Base-by-base conservation (phyloP, 2,329 filamentous ascomycete species). In the Fusarium brachygibbosum region DNA sequence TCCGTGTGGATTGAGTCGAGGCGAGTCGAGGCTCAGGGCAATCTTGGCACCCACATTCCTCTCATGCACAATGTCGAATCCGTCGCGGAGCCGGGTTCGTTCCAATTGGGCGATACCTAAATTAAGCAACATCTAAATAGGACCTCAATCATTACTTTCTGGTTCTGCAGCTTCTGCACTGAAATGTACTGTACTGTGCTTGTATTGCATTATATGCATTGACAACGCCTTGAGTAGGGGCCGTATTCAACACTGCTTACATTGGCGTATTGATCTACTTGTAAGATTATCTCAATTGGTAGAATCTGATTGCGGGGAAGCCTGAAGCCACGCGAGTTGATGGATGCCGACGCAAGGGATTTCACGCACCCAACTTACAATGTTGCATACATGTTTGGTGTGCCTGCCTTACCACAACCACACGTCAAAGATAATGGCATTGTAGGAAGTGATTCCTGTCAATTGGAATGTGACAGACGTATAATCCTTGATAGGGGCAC, bases 61-160 rank as follows among this genome's bases (percentile, higher is more conserved):
- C 62, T 63, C 57, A 63, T 67, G 59, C 58, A 70, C 63, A 61
- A 59, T 58, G 58, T 64, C 55, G 41, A 74, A 66, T 70, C 52
- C 45, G 44, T 58, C 60, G 61, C 63, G 58, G 67, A 54, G 34
- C 40, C 60, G 63, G 58, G 48, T 60, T 35, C 12, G 12, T 70
- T 68, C 68, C 68, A 72, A 74, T 74, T 74, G 68, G 72, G 28
- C 21, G n/a, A 34, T n/a, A 19, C 29, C 34, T 21, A 42, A 57
- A 51, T 40, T 41, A 61, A 68, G 54, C 59, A 46, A 66, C 58
- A 70, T 62, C 57, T 44, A 46, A 51, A 37, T 44, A 56, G 38
- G 38, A 62, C 53, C 48, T 49, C 50, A 34, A 49, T 57, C 46
- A 48, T 54, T 54, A 4, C 19, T 51, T 8, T 51, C 11, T 50